Evolutionary conservation across 2,329 filamentous ascomycete genomes (phyloP), one percentile per base, ranked within the genome.

Genomic region (Cladosporium sp.): DNA sequence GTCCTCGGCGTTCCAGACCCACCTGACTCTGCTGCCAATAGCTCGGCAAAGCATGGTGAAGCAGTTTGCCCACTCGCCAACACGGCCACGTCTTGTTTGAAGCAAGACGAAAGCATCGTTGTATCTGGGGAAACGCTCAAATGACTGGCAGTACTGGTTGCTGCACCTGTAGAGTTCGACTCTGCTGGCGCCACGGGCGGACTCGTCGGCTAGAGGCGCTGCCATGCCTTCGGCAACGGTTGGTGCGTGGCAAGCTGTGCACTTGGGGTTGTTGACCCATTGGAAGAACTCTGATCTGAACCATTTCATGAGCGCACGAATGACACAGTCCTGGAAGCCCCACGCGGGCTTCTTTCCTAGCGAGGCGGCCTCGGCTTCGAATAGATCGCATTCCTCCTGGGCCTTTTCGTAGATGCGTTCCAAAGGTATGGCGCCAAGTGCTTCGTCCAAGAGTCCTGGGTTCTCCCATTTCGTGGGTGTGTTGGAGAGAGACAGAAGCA

Each of bases 1-100:
- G 73, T 97, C 94, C 74, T 97, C 94, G 30, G 89, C 88, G 67
- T 97, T 97, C 94, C 94, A 99, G 11, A 99, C 89, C 94, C 94
- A 99, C 69, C 94, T 86, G 22, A 97, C 92, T 61, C 93, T 85
- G 61, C 89, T 90, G 51, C 93, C 93, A 14, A 97, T 86, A 4
- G 94, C 94, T 61, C 93, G 86, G 79, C 93, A 97, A 55, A 99
- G 83, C 94, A 97, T 97, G 77, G 88, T 93, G 78, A 99, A 99
- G 81, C 92, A 97, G 76, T 97, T 97, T 65, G 91, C 92, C 92
- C 94, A 97, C 78, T 99, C 94, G 62, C 94, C 94, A 61, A 88
- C 88, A 66, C 94, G 87, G 37, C 94, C 94, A 66, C 89, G 84
- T 66, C 90, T 82, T 28, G 91, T 95, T 73, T 97, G 89, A 43